Percentiles rank a stretch among this genome's conserved stretches.
phyloP scores from a whole-genome alignment of 192 early-diverging fungal genomes.

The Linnemannia schmuckeri region DNA sequence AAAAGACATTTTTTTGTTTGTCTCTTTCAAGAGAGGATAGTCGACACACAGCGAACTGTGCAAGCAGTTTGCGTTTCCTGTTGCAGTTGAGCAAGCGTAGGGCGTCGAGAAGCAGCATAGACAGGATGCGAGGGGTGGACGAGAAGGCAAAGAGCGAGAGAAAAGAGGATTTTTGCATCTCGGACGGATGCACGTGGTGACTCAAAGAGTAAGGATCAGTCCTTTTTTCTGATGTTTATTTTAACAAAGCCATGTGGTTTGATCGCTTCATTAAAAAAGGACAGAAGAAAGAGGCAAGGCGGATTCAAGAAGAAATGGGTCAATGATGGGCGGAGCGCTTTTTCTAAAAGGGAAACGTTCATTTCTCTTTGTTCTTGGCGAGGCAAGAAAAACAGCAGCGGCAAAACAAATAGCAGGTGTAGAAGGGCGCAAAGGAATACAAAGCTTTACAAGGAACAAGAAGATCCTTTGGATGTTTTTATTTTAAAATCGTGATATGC shows the following conservation, averaged over 20 bases:
- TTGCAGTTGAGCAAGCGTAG: background rate
- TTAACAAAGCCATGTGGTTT: background rate
- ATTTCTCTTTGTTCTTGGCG: too few relatives aligned
- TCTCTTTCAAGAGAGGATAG: background rate
- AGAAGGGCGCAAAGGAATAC: too few relatives aligned
- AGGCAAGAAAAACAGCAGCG: too few relatives aligned
- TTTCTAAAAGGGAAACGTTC: too few relatives aligned
- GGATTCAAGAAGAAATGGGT: too few relatives aligned
- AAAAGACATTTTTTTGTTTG: background rate
- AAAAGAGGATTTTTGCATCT: background rate
- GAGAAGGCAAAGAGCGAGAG: background rate
- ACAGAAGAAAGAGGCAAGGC: too few relatives aligned
- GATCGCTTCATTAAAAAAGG: too few relatives aligned
- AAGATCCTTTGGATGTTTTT: background rate
- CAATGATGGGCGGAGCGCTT: too few relatives aligned
- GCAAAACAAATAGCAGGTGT: too few relatives aligned
- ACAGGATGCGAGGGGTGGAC: background rate
- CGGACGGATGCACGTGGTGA: background rate
- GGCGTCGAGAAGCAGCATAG: background rate
- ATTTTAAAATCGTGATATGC: background rate
- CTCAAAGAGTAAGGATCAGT: background rate
- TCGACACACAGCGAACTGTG: background rate
- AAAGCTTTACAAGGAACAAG: too few relatives aligned
- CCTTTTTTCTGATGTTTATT: background rate
- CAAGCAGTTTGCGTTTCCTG: background rate